These are phyloP conservation scores for Scleroderma citrinum DNA, from an alignment of 768 basidiomycete species.

Conservation along the genomic window DNA sequence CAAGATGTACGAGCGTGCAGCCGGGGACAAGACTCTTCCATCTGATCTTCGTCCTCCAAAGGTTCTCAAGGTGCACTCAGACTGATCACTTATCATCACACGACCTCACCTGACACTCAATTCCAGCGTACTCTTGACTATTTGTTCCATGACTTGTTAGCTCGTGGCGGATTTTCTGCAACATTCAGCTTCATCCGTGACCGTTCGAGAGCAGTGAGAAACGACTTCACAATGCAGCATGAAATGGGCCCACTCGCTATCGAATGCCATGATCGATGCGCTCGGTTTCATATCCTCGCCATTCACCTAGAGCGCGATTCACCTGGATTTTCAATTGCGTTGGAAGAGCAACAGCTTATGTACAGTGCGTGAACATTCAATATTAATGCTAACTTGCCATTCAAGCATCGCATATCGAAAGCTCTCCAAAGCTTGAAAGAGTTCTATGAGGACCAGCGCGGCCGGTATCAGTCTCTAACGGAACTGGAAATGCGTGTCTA, in stretches of 20 bases:
- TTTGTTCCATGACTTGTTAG: conserved; percentile 79
- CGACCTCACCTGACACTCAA: not conserved
- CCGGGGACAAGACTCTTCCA: conserved; percentile 86
- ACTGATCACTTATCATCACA: conserved; percentile 1
- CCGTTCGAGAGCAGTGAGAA: conserved; percentile 82
- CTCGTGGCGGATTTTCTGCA: conserved; percentile 58
- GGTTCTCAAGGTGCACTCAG: conserved; percentile 60
- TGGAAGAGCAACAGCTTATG: conserved; percentile 89
- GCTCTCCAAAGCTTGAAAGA: conserved; percentile 90
- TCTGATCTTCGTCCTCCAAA: conserved; percentile 87
- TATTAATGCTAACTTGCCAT: not conserved
- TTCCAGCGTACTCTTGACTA: conserved; percentile 82
- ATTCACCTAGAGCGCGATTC: conserved; percentile 60
- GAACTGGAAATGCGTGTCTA: conserved; percentile 97
- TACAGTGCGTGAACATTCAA: conserved; percentile 56
- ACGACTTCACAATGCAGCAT: conserved; percentile 93
- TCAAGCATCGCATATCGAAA: conserved; percentile 27
- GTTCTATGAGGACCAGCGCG: conserved; percentile 82
- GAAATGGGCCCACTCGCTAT: conserved; percentile 72
- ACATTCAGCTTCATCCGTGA: conserved; percentile 87
- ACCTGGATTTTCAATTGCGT: conserved; percentile 49
- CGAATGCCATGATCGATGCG: conserved; percentile 89
- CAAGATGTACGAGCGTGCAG: conserved; percentile 92
- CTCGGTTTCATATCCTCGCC: conserved; percentile 86
- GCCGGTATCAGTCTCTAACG: conserved; percentile 61